Conservation (phyloP, 768 basidiomycete genomes). For the Melanogaster broomeanus region DNA sequence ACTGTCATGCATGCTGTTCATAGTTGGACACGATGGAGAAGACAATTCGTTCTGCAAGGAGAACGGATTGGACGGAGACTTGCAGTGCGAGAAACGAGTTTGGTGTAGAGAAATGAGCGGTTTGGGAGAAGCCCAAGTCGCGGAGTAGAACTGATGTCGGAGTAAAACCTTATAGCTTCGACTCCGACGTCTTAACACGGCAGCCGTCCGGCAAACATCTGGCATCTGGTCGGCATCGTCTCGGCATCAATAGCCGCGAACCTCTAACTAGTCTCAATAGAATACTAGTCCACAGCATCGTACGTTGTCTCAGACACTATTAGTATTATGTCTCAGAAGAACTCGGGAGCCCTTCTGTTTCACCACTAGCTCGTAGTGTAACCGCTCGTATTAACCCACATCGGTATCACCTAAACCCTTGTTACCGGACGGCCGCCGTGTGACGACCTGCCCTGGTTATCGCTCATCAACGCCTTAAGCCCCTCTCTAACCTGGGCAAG, state of each 20-base stretch:
- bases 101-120: conserved; percentile 29
- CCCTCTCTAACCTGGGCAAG: not conserved
- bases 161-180: conserved; percentile 21
- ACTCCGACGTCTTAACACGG: conserved; percentile 26
- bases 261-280: conserved; percentile 18
- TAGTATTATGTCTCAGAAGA: no score
- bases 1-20: conserved; percentile 44
- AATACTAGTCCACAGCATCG: no score
- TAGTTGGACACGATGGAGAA: conserved; percentile 28
- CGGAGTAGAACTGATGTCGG: conserved; percentile 32
- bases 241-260: conserved; percentile 32
- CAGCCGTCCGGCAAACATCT: conserved; percentile 26
- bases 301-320: no score
- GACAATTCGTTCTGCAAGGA: conserved; percentile 9
- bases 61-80: conserved; percentile 8
- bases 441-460: not conserved
- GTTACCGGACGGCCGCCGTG: not conserved
- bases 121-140: conserved; percentile 32
- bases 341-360: no score
- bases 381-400: not conserved
- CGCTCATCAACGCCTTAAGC: not conserved
- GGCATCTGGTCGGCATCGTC: conserved; percentile 22
- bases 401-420: not conserved
- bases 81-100: conserved; percentile 18
- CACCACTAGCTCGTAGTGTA: no score